phyloP scores from a whole-genome alignment of 345 rosid species.

The Angophora floribunda region DNA sequence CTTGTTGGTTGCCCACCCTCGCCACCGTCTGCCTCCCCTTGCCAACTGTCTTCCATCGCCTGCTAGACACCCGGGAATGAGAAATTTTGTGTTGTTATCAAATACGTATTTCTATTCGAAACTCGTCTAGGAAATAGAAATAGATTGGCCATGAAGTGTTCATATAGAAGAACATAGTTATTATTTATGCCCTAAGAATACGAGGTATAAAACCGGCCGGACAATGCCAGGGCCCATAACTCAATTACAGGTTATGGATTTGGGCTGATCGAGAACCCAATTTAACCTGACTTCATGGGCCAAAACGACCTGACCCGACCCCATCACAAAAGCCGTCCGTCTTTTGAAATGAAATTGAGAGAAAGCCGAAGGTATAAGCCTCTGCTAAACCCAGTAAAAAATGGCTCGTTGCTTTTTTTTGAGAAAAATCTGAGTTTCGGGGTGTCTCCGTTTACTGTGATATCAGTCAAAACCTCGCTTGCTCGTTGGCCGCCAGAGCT shows the following conservation, averaged over 20 bases:
- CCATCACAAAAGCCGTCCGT: neutral
- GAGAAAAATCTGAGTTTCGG: neutral
- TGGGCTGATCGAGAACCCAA: neutral
- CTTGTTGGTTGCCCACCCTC: too few relatives aligned
- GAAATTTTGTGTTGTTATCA: too few relatives aligned
- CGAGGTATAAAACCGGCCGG: neutral
- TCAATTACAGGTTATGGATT: neutral
- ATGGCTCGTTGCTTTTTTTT: too few relatives aligned
- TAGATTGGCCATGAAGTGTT: too few relatives aligned
- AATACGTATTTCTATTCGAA: too few relatives aligned
- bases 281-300: neutral
- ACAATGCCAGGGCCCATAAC: neutral
- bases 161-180: too few relatives aligned
- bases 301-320: neutral
- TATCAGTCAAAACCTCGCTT: neutral
- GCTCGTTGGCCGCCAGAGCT: neutral
- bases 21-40: too few relatives aligned
- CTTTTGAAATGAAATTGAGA: neutral
- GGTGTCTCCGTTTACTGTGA: neutral
- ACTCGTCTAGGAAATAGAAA: too few relatives aligned
- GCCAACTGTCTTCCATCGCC: too few relatives aligned
- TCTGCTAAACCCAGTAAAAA: too few relatives aligned
- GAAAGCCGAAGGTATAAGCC: neutral
- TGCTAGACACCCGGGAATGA: too few relatives aligned
- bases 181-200: too few relatives aligned